Conservation (phyloP, 2,329 filamentous ascomycete genomes). For the Fusarium sp. region DNA sequence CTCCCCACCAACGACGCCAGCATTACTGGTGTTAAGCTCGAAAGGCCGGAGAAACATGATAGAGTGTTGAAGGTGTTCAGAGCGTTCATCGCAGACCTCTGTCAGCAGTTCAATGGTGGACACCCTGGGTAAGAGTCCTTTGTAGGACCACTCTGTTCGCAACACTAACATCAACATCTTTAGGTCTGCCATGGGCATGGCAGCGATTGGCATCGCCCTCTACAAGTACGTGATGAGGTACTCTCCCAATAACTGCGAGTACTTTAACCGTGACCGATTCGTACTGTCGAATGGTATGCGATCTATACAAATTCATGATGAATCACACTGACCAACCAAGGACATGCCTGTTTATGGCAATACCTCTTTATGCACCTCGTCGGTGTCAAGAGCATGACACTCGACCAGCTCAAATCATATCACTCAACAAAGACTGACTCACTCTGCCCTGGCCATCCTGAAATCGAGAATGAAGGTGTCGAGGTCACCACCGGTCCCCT, state of each 20-base stretch:
- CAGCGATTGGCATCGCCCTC: constrained; percentile 68
- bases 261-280: constrained; percentile 72
- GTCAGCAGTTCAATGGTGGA: constrained; percentile 76
- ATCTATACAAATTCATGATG: neutral
- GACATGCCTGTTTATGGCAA: constrained; percentile 66
- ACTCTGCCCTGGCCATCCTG: constrained; percentile 66
- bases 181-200: constrained; percentile 67
- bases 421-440: constrained; percentile 58
- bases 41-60: neutral
- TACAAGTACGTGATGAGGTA: constrained; percentile 74
- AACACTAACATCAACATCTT: neutral
- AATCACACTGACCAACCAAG: neutral
- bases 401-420: constrained; percentile 69
- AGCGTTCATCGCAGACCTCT: constrained; percentile 70
- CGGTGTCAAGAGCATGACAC: constrained; percentile 66
- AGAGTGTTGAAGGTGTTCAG: neutral
- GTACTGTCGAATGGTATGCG: constrained; percentile 67
- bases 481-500: constrained; percentile 71
- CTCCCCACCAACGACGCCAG: neutral
- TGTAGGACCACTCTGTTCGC: neutral
- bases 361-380: constrained; percentile 65
- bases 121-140: constrained; percentile 69
- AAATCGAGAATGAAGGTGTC: constrained; percentile 68
- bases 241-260: constrained; percentile 64
- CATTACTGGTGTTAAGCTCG: neutral